Evolutionary conservation across 202 grass and related monocot species (phyloP), one percentile per base, ranked within the genome.

Genomic region (Setaria italica): DNA sequence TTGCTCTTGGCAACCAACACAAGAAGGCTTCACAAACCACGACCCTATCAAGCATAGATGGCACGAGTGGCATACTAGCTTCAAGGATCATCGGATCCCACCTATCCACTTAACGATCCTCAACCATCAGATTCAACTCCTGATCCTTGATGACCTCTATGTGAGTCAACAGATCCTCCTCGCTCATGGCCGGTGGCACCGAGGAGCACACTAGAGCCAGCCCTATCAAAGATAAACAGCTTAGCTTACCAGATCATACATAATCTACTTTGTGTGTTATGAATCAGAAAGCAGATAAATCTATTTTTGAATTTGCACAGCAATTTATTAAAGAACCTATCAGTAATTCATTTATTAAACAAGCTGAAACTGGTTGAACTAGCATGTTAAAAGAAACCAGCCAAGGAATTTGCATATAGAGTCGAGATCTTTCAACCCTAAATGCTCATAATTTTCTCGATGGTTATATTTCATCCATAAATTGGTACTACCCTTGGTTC

Each of bases 201-300:
- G 7, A 67, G 16, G 7, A 67, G 13, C 16, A 14, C 16, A 41
- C 16, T 17, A 15, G 16, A 41, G 65, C 65, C 41, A 3, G 15
- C 63, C 59, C 29, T 62, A 62, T 32, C 11, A 1, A 62, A 62
- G 14, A 74, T 17, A 4, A 34, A 51, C 30, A 9, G 29, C 29
- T 73, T 53, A 73, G 70, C 25, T 53, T 73, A 73, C 29, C 70
- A 73, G 51, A 73, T 51, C 45, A 51, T 51, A 15, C 47, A 50
- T 50, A 73, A 73, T 73, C 16, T 17, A 73, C 5, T 37, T 33
- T 35, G 25, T 51, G 19, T 69, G 21, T 43, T 29, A 70, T 29
- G 11, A 29, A 70, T n/a, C 25, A 47, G n/a, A 70, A 70, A 70
- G 1, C 8, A 51, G 13, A 51, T 8, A 74, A 11, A 74, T 73